Conservation (phyloP, 495 filamentous ascomycete genomes). For the Hapsidospora chrysogenum region DNA sequence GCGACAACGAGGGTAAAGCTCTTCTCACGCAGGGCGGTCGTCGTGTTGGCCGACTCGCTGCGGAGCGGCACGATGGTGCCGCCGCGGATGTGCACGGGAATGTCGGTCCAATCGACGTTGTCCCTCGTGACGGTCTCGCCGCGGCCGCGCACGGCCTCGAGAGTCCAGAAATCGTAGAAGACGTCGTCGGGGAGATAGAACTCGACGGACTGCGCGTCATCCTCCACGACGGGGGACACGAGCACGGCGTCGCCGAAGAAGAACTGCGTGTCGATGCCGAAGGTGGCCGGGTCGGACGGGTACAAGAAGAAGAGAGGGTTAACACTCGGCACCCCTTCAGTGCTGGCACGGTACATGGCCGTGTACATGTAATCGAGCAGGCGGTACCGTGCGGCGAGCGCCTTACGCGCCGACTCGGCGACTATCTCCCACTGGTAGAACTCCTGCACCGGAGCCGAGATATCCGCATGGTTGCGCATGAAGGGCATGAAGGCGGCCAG, state of each 20-base stretch:
- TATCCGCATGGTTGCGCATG: conserved; percentile 57
- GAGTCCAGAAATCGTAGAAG: conserved; percentile 66
- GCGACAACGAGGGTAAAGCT: conserved; percentile 57
- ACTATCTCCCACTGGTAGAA: conserved; percentile 60
- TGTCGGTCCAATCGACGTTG: conserved; percentile 41
- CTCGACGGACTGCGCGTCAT: conserved; percentile 42
- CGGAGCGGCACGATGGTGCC: conserved; percentile 53
- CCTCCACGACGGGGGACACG: conserved; percentile 53
- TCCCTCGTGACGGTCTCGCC: conserved; percentile 33
- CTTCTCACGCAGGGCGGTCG: conserved; percentile 43
- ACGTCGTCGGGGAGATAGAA: conserved; percentile 59
- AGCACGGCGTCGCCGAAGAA: conserved; percentile 57
- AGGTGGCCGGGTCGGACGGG: conserved; percentile 47
- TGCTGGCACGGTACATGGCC: conserved; percentile 42
- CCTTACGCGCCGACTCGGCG: conserved; percentile 45
- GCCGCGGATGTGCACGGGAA: conserved; percentile 57
- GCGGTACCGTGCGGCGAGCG: conserved; percentile 57
- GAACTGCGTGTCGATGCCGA: conserved; percentile 46
- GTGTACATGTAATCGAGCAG: conserved; percentile 76
- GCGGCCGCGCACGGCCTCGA: conserved; percentile 34
- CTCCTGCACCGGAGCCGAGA: conserved; percentile 55
- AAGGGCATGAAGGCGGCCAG: conserved; percentile 69
- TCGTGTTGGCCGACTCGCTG: conserved; percentile 46
- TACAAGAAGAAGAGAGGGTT: conserved; percentile 57
- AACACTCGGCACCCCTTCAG: conserved; percentile 49